Conservation (phyloP, 352 stramenopile genomes). For the Phytophthora fragariae region DNA sequence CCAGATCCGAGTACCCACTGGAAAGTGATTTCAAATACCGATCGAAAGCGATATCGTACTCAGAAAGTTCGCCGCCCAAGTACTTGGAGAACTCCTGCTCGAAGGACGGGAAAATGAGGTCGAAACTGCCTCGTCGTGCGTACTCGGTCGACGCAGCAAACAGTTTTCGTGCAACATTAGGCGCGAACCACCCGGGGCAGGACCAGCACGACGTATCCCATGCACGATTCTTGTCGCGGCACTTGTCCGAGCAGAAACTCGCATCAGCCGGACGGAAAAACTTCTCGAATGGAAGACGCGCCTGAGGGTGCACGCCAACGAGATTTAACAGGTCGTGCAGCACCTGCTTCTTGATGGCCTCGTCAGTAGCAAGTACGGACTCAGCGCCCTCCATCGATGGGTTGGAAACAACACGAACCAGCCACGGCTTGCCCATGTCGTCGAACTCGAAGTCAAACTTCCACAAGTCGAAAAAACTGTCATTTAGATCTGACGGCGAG, state of each 20-base stretch:
- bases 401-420: constrained; percentile 90
- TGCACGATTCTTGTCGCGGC: constrained; percentile 57
- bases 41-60: constrained; percentile 75
- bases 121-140: constrained; percentile 71
- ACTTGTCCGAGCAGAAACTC: constrained; percentile 72
- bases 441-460: constrained; percentile 98
- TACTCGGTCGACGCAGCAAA: constrained; percentile 72
- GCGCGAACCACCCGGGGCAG: constrained; percentile 78
- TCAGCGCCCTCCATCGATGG: constrained; percentile 61
- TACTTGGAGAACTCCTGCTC: constrained; percentile 68
- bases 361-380: constrained; percentile 71
- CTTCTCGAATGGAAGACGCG: constrained; percentile 61
- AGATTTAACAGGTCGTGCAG: constrained; percentile 76
- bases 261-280: constrained; percentile 58
- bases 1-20: constrained; percentile 52
- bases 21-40: constrained; percentile 80
- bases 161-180: constrained; percentile 60
- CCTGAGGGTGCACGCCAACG: constrained; percentile 72
- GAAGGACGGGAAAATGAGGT: constrained; percentile 72
- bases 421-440: constrained; percentile 92
- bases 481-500: constrained; percentile 45
- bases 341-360: constrained; percentile 69
- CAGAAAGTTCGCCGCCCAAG: constrained; percentile 59
- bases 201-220: constrained; percentile 83
- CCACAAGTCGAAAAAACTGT: constrained; percentile 95